Conservation (phyloP, 495 filamentous ascomycete genomes). For the Podospora pseudopauciseta region DNA sequence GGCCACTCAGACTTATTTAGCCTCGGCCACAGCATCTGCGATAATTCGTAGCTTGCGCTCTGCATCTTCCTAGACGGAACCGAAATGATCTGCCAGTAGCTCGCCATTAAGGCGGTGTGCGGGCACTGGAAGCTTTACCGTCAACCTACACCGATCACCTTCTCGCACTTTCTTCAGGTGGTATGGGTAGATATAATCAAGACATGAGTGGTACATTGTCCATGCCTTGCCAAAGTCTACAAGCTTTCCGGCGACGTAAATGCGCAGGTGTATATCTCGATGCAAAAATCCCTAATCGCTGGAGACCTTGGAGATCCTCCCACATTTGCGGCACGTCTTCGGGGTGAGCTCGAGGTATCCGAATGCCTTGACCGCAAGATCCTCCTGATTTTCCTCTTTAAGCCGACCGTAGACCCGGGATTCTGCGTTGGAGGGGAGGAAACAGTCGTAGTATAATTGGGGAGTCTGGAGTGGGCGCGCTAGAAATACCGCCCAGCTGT, state of each 20-base stretch:
- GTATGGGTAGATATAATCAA: background rate
- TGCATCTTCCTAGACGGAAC: too few relatives aligned
- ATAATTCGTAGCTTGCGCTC: too few relatives aligned
- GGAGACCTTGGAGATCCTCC: slow-evolving; percentile 14
- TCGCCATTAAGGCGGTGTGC: too few relatives aligned
- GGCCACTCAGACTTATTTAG: too few relatives aligned
- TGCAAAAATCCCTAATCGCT: slow-evolving; percentile 17
- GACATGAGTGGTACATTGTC: slow-evolving; percentile 16
- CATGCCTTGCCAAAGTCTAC: slow-evolving; percentile 22
- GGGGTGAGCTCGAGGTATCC: slow-evolving; percentile 20
- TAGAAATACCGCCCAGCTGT: too few relatives aligned
- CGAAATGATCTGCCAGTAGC: too few relatives aligned
- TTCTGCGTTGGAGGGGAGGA: background rate
- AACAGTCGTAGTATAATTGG: too few relatives aligned
- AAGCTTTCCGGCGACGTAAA: slow-evolving; percentile 21
- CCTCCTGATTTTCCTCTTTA: slow-evolving; percentile 10
- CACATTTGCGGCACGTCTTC: slow-evolving; percentile 7
- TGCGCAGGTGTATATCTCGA: slow-evolving; percentile 11
- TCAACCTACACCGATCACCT: too few relatives aligned
- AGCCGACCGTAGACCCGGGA: slow-evolving; percentile 23
- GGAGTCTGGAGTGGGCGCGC: too few relatives aligned
- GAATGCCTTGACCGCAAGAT: slow-evolving; percentile 15
- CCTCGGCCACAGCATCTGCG: too few relatives aligned
- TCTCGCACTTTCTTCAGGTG: too few relatives aligned
- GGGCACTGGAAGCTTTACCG: too few relatives aligned